These are phyloP conservation scores for Xylariaceae sp. DNA, from an alignment of 2,329 filamentous ascomycete species.

Conservation along the genomic window DNA sequence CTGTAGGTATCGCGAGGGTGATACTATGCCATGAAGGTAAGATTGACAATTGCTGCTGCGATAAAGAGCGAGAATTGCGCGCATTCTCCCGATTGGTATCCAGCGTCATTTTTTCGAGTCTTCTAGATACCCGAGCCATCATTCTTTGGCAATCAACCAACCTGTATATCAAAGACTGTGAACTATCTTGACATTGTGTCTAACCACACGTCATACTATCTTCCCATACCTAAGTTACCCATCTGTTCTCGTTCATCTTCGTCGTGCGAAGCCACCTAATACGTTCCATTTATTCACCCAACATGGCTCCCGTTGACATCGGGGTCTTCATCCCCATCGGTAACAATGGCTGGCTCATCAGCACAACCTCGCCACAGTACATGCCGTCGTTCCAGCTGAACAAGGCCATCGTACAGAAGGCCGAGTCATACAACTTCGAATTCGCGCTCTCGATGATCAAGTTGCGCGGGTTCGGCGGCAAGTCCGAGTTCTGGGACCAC, in stretches of 20 bases:
- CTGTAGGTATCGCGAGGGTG: not conserved
- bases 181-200: too few relatives aligned
- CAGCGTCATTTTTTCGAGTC: too few relatives aligned
- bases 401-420: slow-evolving; percentile 25
- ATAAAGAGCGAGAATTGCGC: too few relatives aligned
- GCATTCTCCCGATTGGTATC: too few relatives aligned
- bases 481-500: slow-evolving; percentile 30
- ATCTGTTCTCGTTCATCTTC: too few relatives aligned
- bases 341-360: slow-evolving; percentile 32
- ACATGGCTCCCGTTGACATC: slow-evolving; percentile 19
- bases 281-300: not conserved
- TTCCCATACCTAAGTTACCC: too few relatives aligned
- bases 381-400: slow-evolving; percentile 28
- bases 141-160: too few relatives aligned
- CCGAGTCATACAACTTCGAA: slow-evolving; percentile 26
- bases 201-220: too few relatives aligned
- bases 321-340: slow-evolving; percentile 27
- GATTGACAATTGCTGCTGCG: too few relatives aligned
- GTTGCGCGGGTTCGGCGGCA: slow-evolving; percentile 27
- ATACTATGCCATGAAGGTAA: not conserved
- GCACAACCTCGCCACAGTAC: slow-evolving; percentile 27
- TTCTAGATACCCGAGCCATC: too few relatives aligned
- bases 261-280: too few relatives aligned
- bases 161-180: too few relatives aligned
- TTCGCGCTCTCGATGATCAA: slow-evolving; percentile 31